Conservation (phyloP, 257 asterid species). For the Leptodermis oblonga region DNA sequence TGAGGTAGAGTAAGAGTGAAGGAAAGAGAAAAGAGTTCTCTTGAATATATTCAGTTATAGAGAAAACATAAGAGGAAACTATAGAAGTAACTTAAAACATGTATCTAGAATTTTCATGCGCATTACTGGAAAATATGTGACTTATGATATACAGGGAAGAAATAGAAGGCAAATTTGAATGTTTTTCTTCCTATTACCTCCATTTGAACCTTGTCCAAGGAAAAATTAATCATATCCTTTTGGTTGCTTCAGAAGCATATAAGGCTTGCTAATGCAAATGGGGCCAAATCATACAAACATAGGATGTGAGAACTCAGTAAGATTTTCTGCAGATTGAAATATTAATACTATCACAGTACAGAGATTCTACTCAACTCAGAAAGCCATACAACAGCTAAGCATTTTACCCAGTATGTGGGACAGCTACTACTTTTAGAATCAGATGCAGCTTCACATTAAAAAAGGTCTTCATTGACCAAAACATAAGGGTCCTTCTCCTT, state of each 20-base stretch:
- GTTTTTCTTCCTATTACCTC: not conserved
- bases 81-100: not conserved
- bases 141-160: not conserved
- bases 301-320: too few species aligned
- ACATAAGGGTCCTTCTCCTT: not conserved
- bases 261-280: not conserved
- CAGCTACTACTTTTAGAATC: too few species aligned
- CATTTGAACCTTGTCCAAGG: not conserved
- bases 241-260: not conserved
- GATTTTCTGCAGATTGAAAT: not conserved
- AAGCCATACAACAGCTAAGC: too few species aligned
- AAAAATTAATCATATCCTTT: not conserved
- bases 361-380: too few species aligned
- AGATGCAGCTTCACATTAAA: not conserved
- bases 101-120: too few species aligned
- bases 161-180: not conserved
- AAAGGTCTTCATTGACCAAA: not conserved
- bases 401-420: too few species aligned
- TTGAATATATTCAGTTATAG: too few species aligned
- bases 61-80: not conserved
- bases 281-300: not conserved
- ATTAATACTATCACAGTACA: not conserved
- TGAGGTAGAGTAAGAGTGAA: not conserved
- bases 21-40: not conserved
- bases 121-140: not conserved